These are phyloP conservation scores for Rhizoclosmatium globosum DNA, from an alignment of 192 early-diverging fungal species.

Conservation along the genomic window DNA sequence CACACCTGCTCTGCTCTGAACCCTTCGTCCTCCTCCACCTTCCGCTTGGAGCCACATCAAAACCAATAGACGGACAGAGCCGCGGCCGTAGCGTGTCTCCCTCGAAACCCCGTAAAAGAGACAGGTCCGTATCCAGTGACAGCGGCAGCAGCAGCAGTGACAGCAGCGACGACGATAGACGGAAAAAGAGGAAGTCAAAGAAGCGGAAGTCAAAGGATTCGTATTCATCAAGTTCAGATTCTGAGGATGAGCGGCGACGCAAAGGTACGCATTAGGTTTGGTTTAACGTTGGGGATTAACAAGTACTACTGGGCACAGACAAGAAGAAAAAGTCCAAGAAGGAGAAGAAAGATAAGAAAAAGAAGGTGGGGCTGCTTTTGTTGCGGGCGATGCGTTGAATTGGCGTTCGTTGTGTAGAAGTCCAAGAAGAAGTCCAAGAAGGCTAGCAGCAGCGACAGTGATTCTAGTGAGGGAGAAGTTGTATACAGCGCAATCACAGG, in stretches of 20 bases:
- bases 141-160: not conserved
- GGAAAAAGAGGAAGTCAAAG: not conserved
- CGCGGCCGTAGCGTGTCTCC: too few relatives aligned
- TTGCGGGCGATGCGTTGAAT: not conserved
- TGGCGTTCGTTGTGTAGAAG: not conserved
- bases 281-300: not conserved
- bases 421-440: constrained; percentile 36
- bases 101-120: too few relatives aligned
- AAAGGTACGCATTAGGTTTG: not conserved
- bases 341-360: constrained; percentile 38
- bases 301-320: not conserved
- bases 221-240: not conserved
- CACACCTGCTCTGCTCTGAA: too few relatives aligned
- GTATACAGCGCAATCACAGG: constrained; percentile 52
- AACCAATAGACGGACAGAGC: too few relatives aligned
- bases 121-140: too few relatives aligned
- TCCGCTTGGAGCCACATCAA: too few relatives aligned
- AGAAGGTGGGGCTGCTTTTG: constrained; percentile 33
- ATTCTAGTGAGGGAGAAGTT: constrained; percentile 38
- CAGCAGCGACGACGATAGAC: not conserved
- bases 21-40: too few relatives aligned
- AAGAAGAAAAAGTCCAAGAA: constrained; percentile 31
- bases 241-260: not conserved
- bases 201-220: not conserved
- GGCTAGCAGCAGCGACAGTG: not conserved